phyloP scores from a whole-genome alignment of 306 rosid genomes.

The Citrullus amarus region DNA sequence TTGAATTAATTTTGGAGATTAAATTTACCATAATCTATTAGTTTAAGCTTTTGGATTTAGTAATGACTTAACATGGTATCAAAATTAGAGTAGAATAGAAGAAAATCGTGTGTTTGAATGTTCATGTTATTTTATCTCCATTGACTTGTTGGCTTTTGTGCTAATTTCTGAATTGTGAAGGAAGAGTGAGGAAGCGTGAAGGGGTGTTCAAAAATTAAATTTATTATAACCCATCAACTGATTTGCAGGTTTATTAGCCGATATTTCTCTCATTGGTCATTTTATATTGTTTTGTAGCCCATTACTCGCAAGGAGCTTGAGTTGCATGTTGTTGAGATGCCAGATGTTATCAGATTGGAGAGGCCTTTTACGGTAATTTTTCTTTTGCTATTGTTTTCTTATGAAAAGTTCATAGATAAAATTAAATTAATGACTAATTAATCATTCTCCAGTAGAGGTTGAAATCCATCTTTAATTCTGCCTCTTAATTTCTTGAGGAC shows the following conservation, averaged over 20 bases:
- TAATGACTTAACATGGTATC: neutral
- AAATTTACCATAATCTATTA: neutral
- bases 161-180: neutral
- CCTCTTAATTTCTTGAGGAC: slow-evolving; percentile 6
- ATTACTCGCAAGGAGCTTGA: slow-evolving; percentile 73
- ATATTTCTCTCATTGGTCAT: slow-evolving; percentile 15
- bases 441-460: slow-evolving; percentile 13
- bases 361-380: slow-evolving; percentile 67
- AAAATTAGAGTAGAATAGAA: neutral
- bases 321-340: slow-evolving; percentile 59
- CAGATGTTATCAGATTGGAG: slow-evolving; percentile 61
- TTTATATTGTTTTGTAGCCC: slow-evolving; percentile 49
- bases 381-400: neutral
- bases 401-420: neutral
- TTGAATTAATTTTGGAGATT: neutral
- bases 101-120: neutral
- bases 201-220: neutral
- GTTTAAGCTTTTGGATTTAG: neutral
- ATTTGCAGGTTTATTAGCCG: neutral
- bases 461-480: slow-evolving; percentile 6
- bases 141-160: neutral
- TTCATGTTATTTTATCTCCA: neutral
- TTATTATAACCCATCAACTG: neutral
- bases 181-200: neutral
- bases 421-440: neutral